A percentile compares a stretch with the other conserved stretches of the same genome.
Conservation (phyloP, 805 yeast genomes). For the Brettanomyces sp. region DNA sequence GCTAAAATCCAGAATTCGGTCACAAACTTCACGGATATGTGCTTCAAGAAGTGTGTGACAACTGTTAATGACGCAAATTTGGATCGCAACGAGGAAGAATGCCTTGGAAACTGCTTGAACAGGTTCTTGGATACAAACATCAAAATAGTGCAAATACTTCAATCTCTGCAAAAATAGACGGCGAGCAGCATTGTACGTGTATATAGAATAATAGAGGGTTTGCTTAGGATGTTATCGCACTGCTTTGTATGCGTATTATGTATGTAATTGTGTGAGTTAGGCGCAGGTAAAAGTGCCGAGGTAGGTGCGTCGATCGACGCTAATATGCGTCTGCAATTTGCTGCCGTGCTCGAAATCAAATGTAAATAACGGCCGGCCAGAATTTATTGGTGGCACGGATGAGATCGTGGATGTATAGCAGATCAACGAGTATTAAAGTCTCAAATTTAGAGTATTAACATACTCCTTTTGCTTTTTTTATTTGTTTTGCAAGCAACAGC, state of each 20-base stretch:
- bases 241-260: not conserved
- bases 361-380: too few species aligned
- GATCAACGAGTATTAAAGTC: too few species aligned
- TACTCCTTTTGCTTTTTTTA: too few species aligned
- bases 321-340: too few species aligned
- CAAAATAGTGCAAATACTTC: conserved; percentile 55
- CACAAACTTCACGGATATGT: conserved; percentile 81
- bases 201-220: not conserved
- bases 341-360: too few species aligned
- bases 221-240: not conserved
- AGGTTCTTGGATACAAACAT: conserved; percentile 83
- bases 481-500: too few species aligned
- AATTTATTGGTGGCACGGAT: too few species aligned
- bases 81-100: conserved; percentile 51
- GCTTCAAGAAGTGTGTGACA: conserved; percentile 78
- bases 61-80: conserved; percentile 39
- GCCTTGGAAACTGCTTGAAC: conserved; percentile 75
- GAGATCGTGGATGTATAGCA: too few species aligned
- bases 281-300: too few species aligned
- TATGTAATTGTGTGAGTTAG: too few species aligned
- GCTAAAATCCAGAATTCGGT: conserved; percentile 81
- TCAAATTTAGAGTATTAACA: too few species aligned
- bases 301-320: too few species aligned
- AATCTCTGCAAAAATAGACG: conserved; percentile 9
- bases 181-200: not conserved